Base-by-base conservation (phyloP, 371 early-diverging fungal genomes). In the Zychaea mexicana region DNA sequence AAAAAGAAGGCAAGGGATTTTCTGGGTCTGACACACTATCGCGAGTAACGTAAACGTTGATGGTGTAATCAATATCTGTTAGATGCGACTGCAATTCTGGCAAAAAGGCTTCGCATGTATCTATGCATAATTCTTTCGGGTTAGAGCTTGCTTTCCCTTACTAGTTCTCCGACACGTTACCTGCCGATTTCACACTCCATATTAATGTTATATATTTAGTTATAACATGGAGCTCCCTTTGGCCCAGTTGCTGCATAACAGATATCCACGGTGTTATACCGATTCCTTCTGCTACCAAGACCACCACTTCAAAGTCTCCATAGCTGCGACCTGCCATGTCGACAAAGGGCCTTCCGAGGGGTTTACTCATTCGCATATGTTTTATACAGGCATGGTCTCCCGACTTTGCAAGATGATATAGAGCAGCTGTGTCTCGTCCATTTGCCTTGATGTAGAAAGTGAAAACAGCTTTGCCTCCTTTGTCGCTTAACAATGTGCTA, bases 231-330 rank as follows among this genome's bases (percentile, higher is more conserved):
- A 63, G 66, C 24, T 61, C 52, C 21, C 58, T 55, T 49, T 66
- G 42, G 22, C 64, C 52, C 6, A 74, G 17, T 21, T 70, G 68
- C 32, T 77, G 69, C 27, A 80, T 24, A 7, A 75, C 64, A 17
- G 73, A 69, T 3, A 80, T 54, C 80, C 80, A 80, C 1, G 80
- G 80, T 22, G 80, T 77, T 46, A 80, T 74, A 0, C 80, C 80
- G 42, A 77, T 68, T 5, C 80, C 80, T 57, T 80, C 75, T 15
- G 77, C 73, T 3, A 80, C 61, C 30, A 80, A 46, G 1, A 80
- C 67, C 0, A 77, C 61, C 9, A 61, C 59, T 6, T 69, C 60
- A 64, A 67, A 77, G 12, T 69, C 71, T 0, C 69, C 71, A 64
- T 67, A 77, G n/a, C 61, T 59, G 21, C 52, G 52, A 21, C 72